A percentile compares a stretch with the other conserved stretches of the same genome.
phyloP scores from a whole-genome alignment of 257 asterid species.

The Gentiana macrophylla region DNA sequence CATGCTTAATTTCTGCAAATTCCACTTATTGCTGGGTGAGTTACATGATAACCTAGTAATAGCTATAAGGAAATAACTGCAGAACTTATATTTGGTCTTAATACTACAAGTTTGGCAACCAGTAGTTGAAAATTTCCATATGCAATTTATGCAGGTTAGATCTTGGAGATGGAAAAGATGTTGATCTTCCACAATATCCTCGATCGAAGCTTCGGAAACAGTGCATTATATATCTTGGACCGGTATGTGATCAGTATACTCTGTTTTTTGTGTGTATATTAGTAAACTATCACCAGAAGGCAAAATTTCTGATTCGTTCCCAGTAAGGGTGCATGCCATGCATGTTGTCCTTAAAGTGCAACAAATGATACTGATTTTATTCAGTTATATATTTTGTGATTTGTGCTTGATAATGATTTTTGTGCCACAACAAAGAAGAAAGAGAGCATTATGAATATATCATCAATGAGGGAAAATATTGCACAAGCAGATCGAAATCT shows the following conservation, averaged over 20 bases:
- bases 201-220: conserved; percentile 78
- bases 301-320: too few species aligned
- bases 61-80: too few species aligned
- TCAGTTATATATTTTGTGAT: not conserved
- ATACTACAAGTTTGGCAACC: too few species aligned
- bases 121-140: conserved; percentile 9
- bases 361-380: too few species aligned
- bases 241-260: conserved; percentile 43
- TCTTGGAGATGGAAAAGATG: conserved; percentile 89
- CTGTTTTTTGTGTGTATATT: conserved; percentile 1
- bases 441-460: conserved; percentile 58
- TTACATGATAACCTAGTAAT: too few species aligned
- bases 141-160: conserved; percentile 58
- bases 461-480: conserved; percentile 53
- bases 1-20: too few species aligned
- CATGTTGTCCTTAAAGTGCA: too few species aligned
- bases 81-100: too few species aligned
- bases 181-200: conserved; percentile 76
- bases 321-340: too few species aligned
- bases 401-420: not conserved
- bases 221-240: conserved; percentile 89
- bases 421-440: conserved; percentile 48
- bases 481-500: conserved; percentile 37
- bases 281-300: too few species aligned
- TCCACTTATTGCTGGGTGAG: too few species aligned